Evolutionary conservation across 768 basidiomycete genomes (phyloP).

Genomic region (Collybia nuda): DNA sequence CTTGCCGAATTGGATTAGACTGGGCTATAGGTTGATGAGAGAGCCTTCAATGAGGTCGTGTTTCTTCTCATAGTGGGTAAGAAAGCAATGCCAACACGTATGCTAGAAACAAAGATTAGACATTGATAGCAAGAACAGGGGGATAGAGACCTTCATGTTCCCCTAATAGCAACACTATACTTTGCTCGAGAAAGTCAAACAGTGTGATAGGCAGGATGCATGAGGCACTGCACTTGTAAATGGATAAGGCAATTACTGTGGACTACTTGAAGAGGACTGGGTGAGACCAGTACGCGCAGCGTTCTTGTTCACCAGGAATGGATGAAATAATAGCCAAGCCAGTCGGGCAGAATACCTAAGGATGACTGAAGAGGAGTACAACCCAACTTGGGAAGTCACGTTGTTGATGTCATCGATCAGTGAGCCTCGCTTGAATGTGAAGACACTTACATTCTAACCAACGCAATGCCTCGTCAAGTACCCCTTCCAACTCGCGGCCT

Average conservation of each 20-base stretch:
- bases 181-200: constrained; percentile 97
- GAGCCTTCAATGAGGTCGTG: constrained; percentile 93
- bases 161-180: constrained; percentile 99
- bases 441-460: no score
- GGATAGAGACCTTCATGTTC: constrained; percentile 99
- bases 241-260: constrained; percentile 96
- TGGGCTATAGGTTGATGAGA: constrained; percentile 91
- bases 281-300: constrained; percentile 98
- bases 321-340: constrained; percentile 77
- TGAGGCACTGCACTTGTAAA: constrained; percentile 98
- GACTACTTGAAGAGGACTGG: constrained; percentile 92
- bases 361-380: constrained; percentile 97
- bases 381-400: no score
- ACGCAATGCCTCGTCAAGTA: no score
- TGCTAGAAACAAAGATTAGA: constrained; percentile 57
- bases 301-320: constrained; percentile 99
- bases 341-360: constrained; percentile 44
- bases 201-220: constrained; percentile 96
- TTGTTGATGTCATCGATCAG: no score
- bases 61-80: constrained; percentile 99
- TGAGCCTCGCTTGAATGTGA: no score
- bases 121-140: constrained; percentile 50
- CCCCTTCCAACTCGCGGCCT: no score
- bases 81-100: constrained; percentile 95
- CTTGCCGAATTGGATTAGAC: constrained; percentile 99